A percentile compares a stretch with the other conserved stretches of the same genome.
Evolutionary conservation across 108 stramenopile genomes (phyloP).

Genomic region (Skeletonema tropicum): DNA sequence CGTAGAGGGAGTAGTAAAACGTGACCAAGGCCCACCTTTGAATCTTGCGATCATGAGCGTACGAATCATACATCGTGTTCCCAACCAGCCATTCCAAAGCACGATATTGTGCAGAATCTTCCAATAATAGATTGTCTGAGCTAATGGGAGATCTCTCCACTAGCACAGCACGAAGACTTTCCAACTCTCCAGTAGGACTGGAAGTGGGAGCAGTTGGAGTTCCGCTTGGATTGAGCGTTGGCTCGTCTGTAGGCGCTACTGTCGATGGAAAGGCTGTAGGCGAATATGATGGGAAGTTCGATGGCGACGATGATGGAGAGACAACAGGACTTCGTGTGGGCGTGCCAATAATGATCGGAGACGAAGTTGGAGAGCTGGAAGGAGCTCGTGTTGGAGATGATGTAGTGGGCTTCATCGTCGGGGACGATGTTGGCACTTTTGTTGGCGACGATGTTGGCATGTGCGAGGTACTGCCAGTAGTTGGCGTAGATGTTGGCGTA

Average conservation of each 20-base stretch:
- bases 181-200: constrained; percentile 5
- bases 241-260: not conserved
- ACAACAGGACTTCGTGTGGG: constrained; percentile 7
- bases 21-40: constrained; percentile 44
- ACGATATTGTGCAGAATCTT: constrained; percentile 34
- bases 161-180: constrained; percentile 12
- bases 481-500: not conserved
- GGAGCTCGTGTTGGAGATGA: constrained; percentile 2
- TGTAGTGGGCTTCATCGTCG: constrained; percentile 6
- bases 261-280: not conserved
- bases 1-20: constrained; percentile 38
- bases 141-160: constrained; percentile 29
- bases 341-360: not conserved
- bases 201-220: constrained; percentile 5
- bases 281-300: not conserved
- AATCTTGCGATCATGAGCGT: constrained; percentile 17
- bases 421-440: not conserved
- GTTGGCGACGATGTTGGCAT: not conserved
- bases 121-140: constrained; percentile 9
- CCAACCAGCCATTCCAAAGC: constrained; percentile 40
- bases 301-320: constrained; percentile 3
- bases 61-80: constrained; percentile 15
- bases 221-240: not conserved
- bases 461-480: too few species aligned
- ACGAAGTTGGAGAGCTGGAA: not conserved